Conservation (phyloP, 192 early-diverging fungal species). For the Obelidium mucronatum region DNA sequence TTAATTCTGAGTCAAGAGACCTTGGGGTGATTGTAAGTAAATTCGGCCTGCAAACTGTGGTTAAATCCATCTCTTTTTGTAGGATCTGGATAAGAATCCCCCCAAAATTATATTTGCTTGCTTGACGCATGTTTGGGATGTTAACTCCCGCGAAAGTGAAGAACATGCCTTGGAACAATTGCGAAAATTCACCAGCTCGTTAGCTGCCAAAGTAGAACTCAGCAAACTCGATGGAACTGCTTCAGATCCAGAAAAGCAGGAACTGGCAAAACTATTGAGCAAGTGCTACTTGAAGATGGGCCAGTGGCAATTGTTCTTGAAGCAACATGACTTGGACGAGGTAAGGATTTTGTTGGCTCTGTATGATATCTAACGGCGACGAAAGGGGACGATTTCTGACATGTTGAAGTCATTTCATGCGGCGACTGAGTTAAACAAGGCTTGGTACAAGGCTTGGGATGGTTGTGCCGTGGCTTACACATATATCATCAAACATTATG, state of each 20-base stretch:
- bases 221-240: not conserved
- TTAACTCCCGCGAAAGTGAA: constrained; percentile 52
- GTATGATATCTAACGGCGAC: too few relatives aligned
- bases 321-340: constrained; percentile 52
- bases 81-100: constrained; percentile 36
- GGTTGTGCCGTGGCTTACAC: constrained; percentile 83
- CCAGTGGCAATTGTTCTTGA: constrained; percentile 72
- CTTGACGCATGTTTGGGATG: constrained; percentile 80
- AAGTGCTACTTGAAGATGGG: constrained; percentile 82
- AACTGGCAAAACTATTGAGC: constrained; percentile 30
- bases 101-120: constrained; percentile 81
- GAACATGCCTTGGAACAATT: constrained; percentile 69
- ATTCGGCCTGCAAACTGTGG: not conserved
- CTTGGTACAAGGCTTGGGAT: constrained; percentile 93
- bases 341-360: too few relatives aligned
- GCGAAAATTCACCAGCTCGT: constrained; percentile 67
- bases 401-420: constrained; percentile 73
- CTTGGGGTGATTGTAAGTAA: constrained; percentile 29
- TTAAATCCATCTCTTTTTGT: not conserved
- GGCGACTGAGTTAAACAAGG: constrained; percentile 75
- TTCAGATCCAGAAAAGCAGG: constrained; percentile 6
- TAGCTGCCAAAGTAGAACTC: constrained; percentile 50
- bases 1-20: constrained; percentile 60
- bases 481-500: constrained; percentile 75
- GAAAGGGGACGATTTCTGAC: constrained; percentile 40